A percentile compares a stretch with the other conserved stretches of the same genome.
Evolutionary conservation across 2,329 filamentous ascomycete species (phyloP).

Genomic region (Pseudocercospora pini-densiflorae): DNA sequence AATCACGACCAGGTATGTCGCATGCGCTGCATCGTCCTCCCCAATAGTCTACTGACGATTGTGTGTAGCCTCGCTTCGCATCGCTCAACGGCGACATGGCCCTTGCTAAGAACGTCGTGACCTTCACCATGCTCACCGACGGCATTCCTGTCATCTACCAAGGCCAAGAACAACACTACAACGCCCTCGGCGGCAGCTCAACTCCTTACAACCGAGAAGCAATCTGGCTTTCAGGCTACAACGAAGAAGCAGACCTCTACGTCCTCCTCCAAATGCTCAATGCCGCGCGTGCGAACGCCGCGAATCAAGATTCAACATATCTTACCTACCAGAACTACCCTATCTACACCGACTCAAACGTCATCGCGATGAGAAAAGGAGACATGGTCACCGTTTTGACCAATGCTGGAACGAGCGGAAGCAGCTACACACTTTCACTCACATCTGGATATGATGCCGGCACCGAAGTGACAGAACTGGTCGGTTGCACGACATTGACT

Average conservation of each 20-base stretch:
- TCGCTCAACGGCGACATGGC: constrained; percentile 58
- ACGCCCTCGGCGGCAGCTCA: constrained; percentile 37
- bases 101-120: constrained; percentile 64
- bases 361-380: constrained; percentile 56
- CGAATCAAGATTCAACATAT: constrained; percentile 46
- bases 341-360: constrained; percentile 47
- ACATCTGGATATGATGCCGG: constrained; percentile 36
- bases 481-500: constrained; percentile 41
- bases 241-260: constrained; percentile 48
- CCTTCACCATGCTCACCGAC: constrained; percentile 64
- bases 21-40: no score
- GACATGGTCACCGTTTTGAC: constrained; percentile 46
- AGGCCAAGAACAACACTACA: constrained; percentile 57
- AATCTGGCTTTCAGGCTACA: constrained; percentile 48
- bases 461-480: constrained; percentile 44
- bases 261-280: constrained; percentile 48
- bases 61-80: constrained; percentile 44
- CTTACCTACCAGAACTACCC: constrained; percentile 46
- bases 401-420: constrained; percentile 37
- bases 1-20: constrained; percentile 38
- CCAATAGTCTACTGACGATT: not conserved
- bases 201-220: constrained; percentile 49
- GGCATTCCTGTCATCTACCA: constrained; percentile 70
- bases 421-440: constrained; percentile 35
- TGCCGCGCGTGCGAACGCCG: constrained; percentile 54